Base-by-base conservation (phyloP, 495 filamentous ascomycete genomes). In the Bryoglossum gracile region DNA sequence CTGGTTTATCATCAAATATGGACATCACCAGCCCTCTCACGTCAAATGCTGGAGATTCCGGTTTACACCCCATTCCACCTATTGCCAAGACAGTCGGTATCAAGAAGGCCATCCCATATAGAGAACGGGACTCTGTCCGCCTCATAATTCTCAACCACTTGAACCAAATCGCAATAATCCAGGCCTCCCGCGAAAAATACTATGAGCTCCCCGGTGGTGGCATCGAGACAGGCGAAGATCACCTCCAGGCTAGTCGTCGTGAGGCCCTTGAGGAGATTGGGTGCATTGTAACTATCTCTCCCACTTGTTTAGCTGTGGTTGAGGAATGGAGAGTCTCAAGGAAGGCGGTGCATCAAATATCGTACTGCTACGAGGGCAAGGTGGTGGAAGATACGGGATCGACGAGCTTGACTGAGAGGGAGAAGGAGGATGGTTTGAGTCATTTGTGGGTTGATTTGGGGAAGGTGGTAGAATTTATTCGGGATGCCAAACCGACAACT, bases 161-260 rank as follows among this genome's bases (percentile, higher is more conserved):
- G 3, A 53, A 50, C 0, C 8, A 58, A 2, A 44, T 65, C 11
- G 57, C 53, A 43, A 40, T 61, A 14, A 24, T 62, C 34, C 42
- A 61, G 25, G 55, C 47, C 38, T 46, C 47, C 28, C 25, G 47
- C 23, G 50, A 51, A 21, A 56, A 54, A 35, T 60, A 58, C 38
- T 61, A 61, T 44, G 62, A 63, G 45, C 54, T 60, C 8, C 60
- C 60, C 0, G 57, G 61, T 17, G 57, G 59, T 35, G 59, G 58
- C 28, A 52, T 60, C 25, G 56, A 62, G 16, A 23, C 21, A 3
- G 49, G 34, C 37, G 62, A 61, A 30, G 50, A 56, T 9, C 56
- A 63, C 38, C 8, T 16, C 4, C 22, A 28, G 2, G 59, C 61
- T 4, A 54, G 43, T 9, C 9, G 25, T 22, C 40, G 59, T 18